Evolutionary conservation across 177 flowering plant genomes (phyloP).

Genomic region (Vitis hybrid): DNA sequence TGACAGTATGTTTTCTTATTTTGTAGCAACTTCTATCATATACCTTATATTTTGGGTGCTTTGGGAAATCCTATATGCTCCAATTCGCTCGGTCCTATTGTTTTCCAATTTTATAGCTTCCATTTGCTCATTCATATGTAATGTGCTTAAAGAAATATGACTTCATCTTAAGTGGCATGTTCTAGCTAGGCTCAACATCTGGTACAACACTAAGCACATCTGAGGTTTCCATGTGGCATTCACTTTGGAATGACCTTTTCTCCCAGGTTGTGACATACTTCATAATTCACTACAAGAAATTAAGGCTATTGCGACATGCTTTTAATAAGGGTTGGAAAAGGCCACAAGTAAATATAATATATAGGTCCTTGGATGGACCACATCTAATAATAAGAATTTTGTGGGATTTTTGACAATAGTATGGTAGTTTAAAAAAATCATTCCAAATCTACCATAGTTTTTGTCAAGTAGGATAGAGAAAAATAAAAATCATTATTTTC

Average conservation of each 20-base stretch:
- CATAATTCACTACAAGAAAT: not conserved
- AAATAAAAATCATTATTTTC: too few relatives aligned
- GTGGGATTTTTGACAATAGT: too few relatives aligned
- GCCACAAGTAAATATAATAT: too few relatives aligned
- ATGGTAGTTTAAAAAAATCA: too few relatives aligned
- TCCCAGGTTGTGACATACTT: conserved; percentile 57
- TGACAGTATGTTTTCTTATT: conserved; percentile 5
- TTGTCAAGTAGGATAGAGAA: too few relatives aligned
- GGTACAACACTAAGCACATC: conserved; percentile 50
- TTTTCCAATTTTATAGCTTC: conserved; percentile 36
- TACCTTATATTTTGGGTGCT: conserved; percentile 64
- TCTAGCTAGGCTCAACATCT: conserved; percentile 54
- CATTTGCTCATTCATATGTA: conserved; percentile 30
- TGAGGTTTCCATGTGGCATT: conserved; percentile 77
- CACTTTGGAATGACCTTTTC: conserved; percentile 92
- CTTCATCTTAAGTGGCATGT: conserved; percentile 42
- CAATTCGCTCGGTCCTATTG: conserved; percentile 56
- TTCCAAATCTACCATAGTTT: too few relatives aligned
- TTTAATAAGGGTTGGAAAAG: too few relatives aligned
- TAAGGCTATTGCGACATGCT: too few relatives aligned
- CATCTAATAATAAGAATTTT: too few relatives aligned
- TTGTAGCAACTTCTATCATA: conserved; percentile 54
- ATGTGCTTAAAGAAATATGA: conserved; percentile 44
- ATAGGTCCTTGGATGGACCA: too few relatives aligned
- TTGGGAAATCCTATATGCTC: conserved; percentile 70